A percentile compares a stretch with the other conserved stretches of the same genome.
Conservation (phyloP, 352 stramenopile genomes). For the Elongisporangium prolatum region DNA sequence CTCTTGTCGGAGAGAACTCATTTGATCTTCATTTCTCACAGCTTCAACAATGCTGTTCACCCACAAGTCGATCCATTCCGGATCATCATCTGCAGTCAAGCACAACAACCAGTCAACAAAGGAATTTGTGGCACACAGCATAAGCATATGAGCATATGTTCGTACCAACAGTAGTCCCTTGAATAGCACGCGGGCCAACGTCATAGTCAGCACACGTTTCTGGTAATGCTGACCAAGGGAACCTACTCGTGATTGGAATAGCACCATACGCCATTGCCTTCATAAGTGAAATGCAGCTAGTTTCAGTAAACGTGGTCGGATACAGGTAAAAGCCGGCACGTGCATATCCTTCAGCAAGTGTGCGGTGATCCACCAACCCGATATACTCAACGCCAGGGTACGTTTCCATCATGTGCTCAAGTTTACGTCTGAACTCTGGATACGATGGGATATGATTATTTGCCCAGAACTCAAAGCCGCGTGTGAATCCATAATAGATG, state of each 20-base stretch:
- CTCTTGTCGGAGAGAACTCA: constrained; percentile 18
- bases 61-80: constrained; percentile 50
- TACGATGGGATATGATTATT: constrained; percentile 23
- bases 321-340: constrained; percentile 88
- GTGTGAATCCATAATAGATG: constrained; percentile 90
- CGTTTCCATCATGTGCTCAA: constrained; percentile 20
- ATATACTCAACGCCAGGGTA: constrained; percentile 53
- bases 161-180: constrained; percentile 14
- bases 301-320: constrained; percentile 87
- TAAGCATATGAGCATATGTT: too few species aligned
- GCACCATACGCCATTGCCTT: constrained; percentile 89
- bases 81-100: constrained; percentile 12
- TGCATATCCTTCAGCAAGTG: constrained; percentile 62
- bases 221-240: constrained; percentile 45
- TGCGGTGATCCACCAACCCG: constrained; percentile 77
- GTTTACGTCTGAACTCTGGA: neutral
- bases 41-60: constrained; percentile 41
- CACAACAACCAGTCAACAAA: constrained; percentile 1
- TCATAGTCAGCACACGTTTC: constrained; percentile 72
- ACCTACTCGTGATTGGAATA: constrained; percentile 87
- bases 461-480: constrained; percentile 61
- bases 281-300: constrained; percentile 91
- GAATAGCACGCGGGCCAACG: constrained; percentile 49
- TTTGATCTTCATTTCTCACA: constrained; percentile 20
- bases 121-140: neutral